phyloP scores from a whole-genome alignment of 805 yeast genomes.

The Ogataea dorogensis region DNA sequence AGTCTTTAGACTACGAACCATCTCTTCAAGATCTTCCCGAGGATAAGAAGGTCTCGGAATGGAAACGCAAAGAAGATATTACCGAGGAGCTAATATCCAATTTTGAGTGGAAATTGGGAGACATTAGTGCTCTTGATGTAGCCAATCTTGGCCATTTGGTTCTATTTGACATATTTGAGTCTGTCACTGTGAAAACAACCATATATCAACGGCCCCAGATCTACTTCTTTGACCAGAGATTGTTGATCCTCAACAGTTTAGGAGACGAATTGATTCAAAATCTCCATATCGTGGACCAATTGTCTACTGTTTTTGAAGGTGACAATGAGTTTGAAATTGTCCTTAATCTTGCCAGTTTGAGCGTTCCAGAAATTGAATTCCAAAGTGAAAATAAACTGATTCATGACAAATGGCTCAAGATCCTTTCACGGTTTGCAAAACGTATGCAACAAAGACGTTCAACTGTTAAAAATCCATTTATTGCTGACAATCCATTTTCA shows the following conservation, averaged over 20 bases:
- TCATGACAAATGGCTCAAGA: conserved; percentile 30
- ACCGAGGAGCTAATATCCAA: conserved; percentile 21
- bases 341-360: conserved; percentile 26
- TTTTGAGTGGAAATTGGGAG: conserved; percentile 16
- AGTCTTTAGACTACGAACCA: conserved; percentile 28
- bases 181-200: conserved; percentile 6
- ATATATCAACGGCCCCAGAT: conserved; percentile 14
- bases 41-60: conserved; percentile 16
- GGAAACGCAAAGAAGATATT: conserved; percentile 23
- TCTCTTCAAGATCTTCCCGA: conserved; percentile 20
- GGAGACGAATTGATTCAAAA: conserved; percentile 22
- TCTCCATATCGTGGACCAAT: conserved; percentile 20
- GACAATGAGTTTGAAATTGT: conserved; percentile 15
- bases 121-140: conserved; percentile 18
- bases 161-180: conserved; percentile 27
- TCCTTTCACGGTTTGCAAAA: conserved; percentile 22
- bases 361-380: conserved; percentile 25
- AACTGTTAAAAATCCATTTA: conserved; percentile 2
- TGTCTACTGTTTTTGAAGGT: conserved; percentile 27
- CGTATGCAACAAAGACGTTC: conserved; percentile 6
- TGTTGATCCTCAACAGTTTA: conserved; percentile 20
- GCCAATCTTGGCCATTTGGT: conserved; percentile 25
- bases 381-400: conserved; percentile 23
- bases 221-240: conserved; percentile 25
- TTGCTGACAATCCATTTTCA: conserved; percentile 9